These are phyloP conservation scores for Metschnikowia gruessii DNA, from an alignment of 805 yeast species.

Conservation along the genomic window DNA sequence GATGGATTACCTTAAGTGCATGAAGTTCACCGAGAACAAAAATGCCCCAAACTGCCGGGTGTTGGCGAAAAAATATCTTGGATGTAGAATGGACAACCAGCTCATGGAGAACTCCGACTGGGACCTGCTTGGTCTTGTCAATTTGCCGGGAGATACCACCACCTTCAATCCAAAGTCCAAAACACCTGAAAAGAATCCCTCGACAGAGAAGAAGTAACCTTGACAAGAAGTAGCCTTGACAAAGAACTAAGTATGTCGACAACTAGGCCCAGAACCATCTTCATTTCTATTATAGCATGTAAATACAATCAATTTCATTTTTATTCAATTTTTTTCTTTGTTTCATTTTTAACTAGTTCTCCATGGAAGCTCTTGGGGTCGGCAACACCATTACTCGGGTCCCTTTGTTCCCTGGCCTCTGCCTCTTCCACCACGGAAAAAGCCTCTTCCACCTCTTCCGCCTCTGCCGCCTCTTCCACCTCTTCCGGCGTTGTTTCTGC, in stretches of 20 bases:
- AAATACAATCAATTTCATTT: conserved; percentile 4
- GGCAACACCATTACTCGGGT: neutral
- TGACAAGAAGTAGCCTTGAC: too few species aligned
- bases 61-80: conserved; percentile 75
- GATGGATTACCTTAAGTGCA: conserved; percentile 72
- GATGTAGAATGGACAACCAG: conserved; percentile 83
- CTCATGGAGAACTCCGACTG: conserved; percentile 42
- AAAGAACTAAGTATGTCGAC: too few species aligned
- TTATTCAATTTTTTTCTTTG: neutral
- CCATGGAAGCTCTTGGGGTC: too few species aligned
- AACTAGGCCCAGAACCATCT: too few species aligned
- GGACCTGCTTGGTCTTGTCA: conserved; percentile 43
- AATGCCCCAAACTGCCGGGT: conserved; percentile 90
- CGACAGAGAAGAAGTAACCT: neutral
- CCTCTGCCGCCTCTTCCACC: conserved; percentile 25
- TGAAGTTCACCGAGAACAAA: conserved; percentile 71
- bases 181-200: neutral
- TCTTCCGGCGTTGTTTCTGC: conserved; percentile 17
- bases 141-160: conserved; percentile 36
- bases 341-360: neutral
- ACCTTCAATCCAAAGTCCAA: neutral
- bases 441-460: conserved; percentile 18
- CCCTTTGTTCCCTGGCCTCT: conserved; percentile 12
- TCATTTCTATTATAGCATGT: neutral
- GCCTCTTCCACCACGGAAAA: conserved; percentile 12